Base-by-base conservation (phyloP, 2,329 filamentous ascomycete species). In the Bipolaris victoriae region DNA sequence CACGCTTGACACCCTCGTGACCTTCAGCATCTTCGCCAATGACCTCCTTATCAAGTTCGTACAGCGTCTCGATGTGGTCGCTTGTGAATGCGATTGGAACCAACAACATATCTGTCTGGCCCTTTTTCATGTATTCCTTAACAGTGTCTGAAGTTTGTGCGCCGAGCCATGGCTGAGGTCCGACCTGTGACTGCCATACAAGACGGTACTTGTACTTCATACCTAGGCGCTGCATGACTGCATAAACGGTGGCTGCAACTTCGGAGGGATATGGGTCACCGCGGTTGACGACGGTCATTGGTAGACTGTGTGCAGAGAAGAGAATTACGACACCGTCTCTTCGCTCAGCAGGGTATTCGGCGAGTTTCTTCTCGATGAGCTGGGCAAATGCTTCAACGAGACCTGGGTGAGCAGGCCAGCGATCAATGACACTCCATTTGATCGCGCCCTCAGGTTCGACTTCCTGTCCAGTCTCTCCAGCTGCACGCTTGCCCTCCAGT, bases 11-110 rank as follows among this genome's bases (percentile, higher is more conserved):
- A 5, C 79, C 75, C 43, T 80, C 79, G 16, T 82, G 78, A 6
- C 76, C 74, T 41, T 73, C 88, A 1, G 86, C 91, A 35, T 73
- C 71, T 77, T 96, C 93, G 56, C 91, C 90, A 71, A 99, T 98
- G 37, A 99, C 92, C 78, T 99, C 95, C 68, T 91, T 84, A 75
- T 99, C 95, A 50, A 99, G 81, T 77, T 99, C 95, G 75, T 89
- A 98, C 0, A 99, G 82, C 0, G 95, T 99, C 80, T 99, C 95
- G 66, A 99, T 99, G 74, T 99, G 95, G 71, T 99, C 95, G n/a
- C 91, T 96, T 0, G 95, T 99, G 75, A 99, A 99, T 5, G 95
- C 95, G 64, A 99, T 96, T 0, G 95, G 95, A 54, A 99, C 92
- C 6, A 99, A 83, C 1, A 97, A 83, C 52, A 99, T 83, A 72